phyloP scores from a whole-genome alignment of 1,284 basidiomycete species.

The Sporisorium scitamineum region DNA sequence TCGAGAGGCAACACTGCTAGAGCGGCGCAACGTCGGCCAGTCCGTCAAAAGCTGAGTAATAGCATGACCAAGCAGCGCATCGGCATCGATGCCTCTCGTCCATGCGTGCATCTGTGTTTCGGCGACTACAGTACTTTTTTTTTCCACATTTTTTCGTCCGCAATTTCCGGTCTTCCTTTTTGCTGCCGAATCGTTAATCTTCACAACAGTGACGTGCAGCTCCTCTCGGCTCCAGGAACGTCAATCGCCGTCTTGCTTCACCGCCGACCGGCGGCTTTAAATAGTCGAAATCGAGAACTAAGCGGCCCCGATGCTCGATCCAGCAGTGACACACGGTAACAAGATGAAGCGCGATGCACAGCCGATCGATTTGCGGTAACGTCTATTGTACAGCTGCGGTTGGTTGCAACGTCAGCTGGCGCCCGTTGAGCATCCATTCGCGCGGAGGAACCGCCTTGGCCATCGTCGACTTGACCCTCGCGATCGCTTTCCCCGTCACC shows the following conservation, averaged over 20 bases:
- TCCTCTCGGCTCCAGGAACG: not conserved
- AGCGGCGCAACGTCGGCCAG: too few relatives aligned
- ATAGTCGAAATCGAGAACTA: too few relatives aligned
- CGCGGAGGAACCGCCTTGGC: conserved; percentile 15
- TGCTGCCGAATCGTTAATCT: not conserved
- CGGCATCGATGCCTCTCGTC: not conserved
- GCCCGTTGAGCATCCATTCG: conserved; percentile 14
- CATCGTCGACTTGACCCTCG: not conserved
- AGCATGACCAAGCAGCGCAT: too few relatives aligned
- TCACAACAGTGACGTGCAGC: not conserved
- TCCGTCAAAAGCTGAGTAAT: too few relatives aligned
- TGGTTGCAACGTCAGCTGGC: conserved; percentile 4
- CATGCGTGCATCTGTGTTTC: not conserved
- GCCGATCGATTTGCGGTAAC: too few relatives aligned
- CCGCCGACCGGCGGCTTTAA: conserved; percentile 1
- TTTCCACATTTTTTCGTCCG: not conserved
- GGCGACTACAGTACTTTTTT: conserved; percentile 2
- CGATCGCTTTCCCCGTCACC: not conserved
- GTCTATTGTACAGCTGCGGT: conserved; percentile 6
- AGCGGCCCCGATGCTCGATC: too few relatives aligned
- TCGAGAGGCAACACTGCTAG: too few relatives aligned
- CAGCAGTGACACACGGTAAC: too few relatives aligned
- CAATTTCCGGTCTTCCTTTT: not conserved
- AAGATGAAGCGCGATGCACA: too few relatives aligned
- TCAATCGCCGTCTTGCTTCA: not conserved